Evolutionary conservation across 768 basidiomycete genomes (phyloP), one percentile per base, ranked within the genome.

Genomic region (Collybia sp.): DNA sequence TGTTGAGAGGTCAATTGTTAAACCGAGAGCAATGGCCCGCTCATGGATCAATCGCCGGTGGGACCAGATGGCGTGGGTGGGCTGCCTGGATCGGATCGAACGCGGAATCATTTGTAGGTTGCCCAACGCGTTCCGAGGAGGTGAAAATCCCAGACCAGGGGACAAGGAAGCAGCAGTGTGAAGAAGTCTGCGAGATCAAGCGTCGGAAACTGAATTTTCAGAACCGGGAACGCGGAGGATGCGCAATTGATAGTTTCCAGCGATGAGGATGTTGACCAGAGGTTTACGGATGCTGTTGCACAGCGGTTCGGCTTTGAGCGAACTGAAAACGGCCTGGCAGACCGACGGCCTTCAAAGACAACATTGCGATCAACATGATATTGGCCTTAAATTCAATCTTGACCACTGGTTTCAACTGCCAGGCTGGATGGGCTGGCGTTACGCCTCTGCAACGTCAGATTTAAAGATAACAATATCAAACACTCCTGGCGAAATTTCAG

Each of bases 391-490:
- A n/a, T 13, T 36, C 42, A 8, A 42, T 19, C 3, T 30, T 36
- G 6, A 35, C 38, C 4, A 43, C 25, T 25, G 43, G 47, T n/a
- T 16, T 41, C 19, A 74, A 46, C 36, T 76, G 69, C 72, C 71
- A 74, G 0, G 54, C 34, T 0, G 62, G 67, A 37, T 72, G 65
- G 49, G 71, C 55, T 0, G 71, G 73, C 10, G 70, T 42, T 71
- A 76, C 0, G 73, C 73, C 11, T 66, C 55, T 0, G 59, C 45
- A 0, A 75, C 59, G 41, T 75, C 68, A 0, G 67, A 64, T 31
- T 72, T 73, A 53, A 58, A 71, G 0, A 64, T 18, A 4, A 53
- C 44, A 1, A 61, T 40, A 3, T 35, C n/a, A n/a, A n/a, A n/a
- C n/a, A n/a, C n/a, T n/a, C n/a, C n/a, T n/a, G n/a, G n/a, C 8